Percentiles rank a stretch among this genome's conserved stretches.
Evolutionary conservation across 257 asterid genomes (phyloP).

Genomic region (Cruciata laevipes): DNA sequence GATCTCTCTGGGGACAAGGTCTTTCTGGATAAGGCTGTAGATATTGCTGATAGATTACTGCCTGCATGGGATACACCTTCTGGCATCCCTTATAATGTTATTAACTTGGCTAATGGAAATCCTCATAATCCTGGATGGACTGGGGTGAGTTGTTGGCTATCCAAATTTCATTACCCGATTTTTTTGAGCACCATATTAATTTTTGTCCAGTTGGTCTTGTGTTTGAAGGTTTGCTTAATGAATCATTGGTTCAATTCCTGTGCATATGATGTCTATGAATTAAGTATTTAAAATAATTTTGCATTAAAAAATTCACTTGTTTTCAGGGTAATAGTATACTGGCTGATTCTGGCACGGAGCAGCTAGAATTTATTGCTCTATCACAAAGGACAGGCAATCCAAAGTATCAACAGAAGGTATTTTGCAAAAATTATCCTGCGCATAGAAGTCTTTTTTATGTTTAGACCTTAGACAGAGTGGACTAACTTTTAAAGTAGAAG

Average conservation of each 20-base stretch:
- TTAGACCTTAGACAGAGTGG: too few relatives aligned
- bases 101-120: slow-evolving; percentile 84
- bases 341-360: slow-evolving; percentile 98
- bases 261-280: background rate
- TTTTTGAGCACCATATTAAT: too few relatives aligned
- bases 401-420: slow-evolving; percentile 84
- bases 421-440: background rate
- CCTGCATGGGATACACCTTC: slow-evolving; percentile 98
- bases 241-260: background rate
- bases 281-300: background rate
- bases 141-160: slow-evolving; percentile 53
- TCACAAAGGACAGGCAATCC: slow-evolving; percentile 90
- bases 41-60: slow-evolving; percentile 87
- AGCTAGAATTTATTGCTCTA: slow-evolving; percentile 97
- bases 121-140: slow-evolving; percentile 99
- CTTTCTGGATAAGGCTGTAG: slow-evolving; percentile 93
- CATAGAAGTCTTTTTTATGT: background rate
- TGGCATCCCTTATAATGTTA: slow-evolving; percentile 88
- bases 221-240: slow-evolving; percentile 2
- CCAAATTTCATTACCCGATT: background rate
- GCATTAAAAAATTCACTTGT: slow-evolving; percentile 12
- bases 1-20: slow-evolving; percentile 92
- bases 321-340: slow-evolving; percentile 91
- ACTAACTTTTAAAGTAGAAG: background rate
- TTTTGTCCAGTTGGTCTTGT: background rate